Percentiles rank a stretch among this genome's conserved stretches.
Evolutionary conservation across 805 yeast species (phyloP).

Genomic region (Lachancea lanzarotensis): DNA sequence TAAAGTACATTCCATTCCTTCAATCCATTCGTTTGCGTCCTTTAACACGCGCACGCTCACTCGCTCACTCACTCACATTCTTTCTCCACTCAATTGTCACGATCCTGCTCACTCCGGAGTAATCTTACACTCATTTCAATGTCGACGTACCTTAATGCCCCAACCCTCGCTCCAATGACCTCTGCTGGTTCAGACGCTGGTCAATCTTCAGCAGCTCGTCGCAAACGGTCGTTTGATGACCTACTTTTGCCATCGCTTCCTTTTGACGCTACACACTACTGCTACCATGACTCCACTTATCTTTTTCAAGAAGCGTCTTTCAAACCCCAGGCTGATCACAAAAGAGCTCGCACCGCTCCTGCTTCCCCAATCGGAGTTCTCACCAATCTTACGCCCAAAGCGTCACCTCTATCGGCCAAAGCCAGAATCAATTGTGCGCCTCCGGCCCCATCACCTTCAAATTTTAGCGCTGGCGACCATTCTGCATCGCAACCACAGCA

Average conservation of each 20-base stretch:
- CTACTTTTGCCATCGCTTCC: slow-evolving; percentile 15
- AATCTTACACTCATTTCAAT: slow-evolving; percentile 2
- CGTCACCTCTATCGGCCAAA: slow-evolving; percentile 20
- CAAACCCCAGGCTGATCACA: slow-evolving; percentile 6
- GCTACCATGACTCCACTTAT: slow-evolving; percentile 8
- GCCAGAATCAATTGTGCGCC: slow-evolving; percentile 6
- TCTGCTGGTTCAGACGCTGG: slow-evolving; percentile 9
- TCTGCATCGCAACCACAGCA: slow-evolving; percentile 4
- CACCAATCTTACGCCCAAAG: slow-evolving; percentile 18
- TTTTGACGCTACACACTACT: neutral
- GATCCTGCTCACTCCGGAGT: neutral
- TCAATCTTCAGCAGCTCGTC: neutral
- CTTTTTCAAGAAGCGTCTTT: neutral
- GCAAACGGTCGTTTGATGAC: slow-evolving; percentile 19
- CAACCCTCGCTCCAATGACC: neutral
- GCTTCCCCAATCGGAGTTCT: slow-evolving; percentile 20
- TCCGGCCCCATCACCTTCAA: neutral
- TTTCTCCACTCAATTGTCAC: neutral
- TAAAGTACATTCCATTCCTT: too few species aligned
- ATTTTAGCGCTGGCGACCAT: neutral
- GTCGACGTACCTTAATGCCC: slow-evolving; percentile 9
- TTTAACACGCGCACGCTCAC: neutral
- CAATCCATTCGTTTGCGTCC: too few species aligned
- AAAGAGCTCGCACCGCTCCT: slow-evolving; percentile 29
- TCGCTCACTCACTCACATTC: neutral